These are phyloP conservation scores for Salvia rosmarinus DNA, from an alignment of 257 asterid species.

Conservation along the genomic window DNA sequence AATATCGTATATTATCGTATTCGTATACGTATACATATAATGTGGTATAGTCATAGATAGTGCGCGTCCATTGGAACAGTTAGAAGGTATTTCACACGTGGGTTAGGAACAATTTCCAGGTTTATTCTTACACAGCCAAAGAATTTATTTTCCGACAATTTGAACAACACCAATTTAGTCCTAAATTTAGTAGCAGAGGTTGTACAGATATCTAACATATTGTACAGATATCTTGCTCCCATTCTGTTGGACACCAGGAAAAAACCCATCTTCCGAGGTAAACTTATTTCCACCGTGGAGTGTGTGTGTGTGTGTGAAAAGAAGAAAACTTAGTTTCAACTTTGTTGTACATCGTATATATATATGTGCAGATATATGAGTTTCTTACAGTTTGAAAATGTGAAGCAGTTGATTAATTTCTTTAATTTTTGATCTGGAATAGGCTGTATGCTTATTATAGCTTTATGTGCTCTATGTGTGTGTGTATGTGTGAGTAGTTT, in stretches of 20 bases:
- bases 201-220: conserved; percentile 17
- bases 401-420: not conserved
- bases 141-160: conserved; percentile 33
- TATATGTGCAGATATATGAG: not conserved
- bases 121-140: conserved; percentile 26
- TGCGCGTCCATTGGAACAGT: conserved; percentile 35
- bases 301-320: not conserved
- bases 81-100: conserved; percentile 34
- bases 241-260: not conserved
- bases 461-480: not conserved
- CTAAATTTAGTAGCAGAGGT: conserved; percentile 13
- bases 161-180: not conserved
- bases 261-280: conserved; percentile 1
- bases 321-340: too few relatives aligned
- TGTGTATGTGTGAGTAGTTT: too few relatives aligned
- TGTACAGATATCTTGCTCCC: not conserved
- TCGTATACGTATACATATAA: not conserved
- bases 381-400: not conserved
- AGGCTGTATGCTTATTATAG: not conserved
- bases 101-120: conserved; percentile 14
- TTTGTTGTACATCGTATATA: not conserved
- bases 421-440: not conserved
- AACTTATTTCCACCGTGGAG: not conserved
- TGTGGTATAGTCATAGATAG: not conserved
- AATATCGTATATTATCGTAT: not conserved